Evolutionary conservation across 805 yeast genomes (phyloP).

Genomic region (Suhomyces vadensis): DNA sequence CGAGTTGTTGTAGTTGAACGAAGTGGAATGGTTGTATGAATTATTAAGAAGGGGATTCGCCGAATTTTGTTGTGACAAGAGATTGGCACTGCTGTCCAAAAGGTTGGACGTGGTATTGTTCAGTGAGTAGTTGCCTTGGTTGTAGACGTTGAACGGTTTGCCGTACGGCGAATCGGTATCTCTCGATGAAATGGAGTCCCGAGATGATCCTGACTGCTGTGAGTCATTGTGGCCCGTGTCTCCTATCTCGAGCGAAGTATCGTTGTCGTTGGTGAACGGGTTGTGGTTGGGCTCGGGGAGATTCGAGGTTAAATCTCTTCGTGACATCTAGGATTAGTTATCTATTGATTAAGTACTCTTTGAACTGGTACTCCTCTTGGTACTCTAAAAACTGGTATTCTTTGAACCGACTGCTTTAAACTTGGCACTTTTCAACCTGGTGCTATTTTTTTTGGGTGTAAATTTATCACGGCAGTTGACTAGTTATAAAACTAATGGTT

Average conservation of each 20-base stretch:
- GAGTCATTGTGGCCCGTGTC: too few species aligned
- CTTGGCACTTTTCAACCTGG: too few species aligned
- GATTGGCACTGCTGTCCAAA: slow-evolving; percentile 15
- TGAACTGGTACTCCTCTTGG: too few species aligned
- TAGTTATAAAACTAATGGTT: too few species aligned
- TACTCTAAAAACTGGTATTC: too few species aligned
- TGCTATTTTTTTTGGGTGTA: too few species aligned
- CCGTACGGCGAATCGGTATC: slow-evolving; percentile 25
- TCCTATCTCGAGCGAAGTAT: slow-evolving; percentile 1
- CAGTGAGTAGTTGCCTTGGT: slow-evolving; percentile 27
- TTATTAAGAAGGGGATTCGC: slow-evolving; percentile 8
- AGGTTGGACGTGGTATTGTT: slow-evolving; percentile 42
- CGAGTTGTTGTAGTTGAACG: slow-evolving; percentile 5
- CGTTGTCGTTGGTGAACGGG: slow-evolving; percentile 14
- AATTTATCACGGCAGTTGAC: too few species aligned
- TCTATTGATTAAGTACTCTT: neutral
- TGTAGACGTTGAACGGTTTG: slow-evolving; percentile 41
- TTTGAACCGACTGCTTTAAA: too few species aligned
- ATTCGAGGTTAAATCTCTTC: slow-evolving; percentile 36
- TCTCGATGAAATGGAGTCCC: slow-evolving; percentile 16
- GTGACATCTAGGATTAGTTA: slow-evolving; percentile 17
- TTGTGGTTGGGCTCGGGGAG: slow-evolving; percentile 14
- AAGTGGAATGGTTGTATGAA: slow-evolving; percentile 8
- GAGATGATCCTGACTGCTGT: slow-evolving; percentile 7
- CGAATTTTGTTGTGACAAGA: slow-evolving; percentile 6